Evolutionary conservation across 805 yeast species (phyloP).

Genomic region (Ogataea degrootiae): DNA sequence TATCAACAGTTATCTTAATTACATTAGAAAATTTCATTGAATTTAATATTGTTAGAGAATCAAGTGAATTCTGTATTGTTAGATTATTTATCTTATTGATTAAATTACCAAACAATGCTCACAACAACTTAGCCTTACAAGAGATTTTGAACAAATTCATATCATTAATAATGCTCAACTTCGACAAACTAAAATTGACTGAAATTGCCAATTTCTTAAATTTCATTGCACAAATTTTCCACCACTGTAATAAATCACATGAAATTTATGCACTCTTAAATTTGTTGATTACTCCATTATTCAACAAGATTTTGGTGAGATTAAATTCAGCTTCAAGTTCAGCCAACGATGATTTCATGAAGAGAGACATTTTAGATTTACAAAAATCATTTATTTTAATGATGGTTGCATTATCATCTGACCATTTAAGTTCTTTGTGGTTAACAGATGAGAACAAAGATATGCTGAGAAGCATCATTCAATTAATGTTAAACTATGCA

Average conservation of each 20-base stretch:
- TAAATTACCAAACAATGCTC: conserved; percentile 30
- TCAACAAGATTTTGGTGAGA: conserved; percentile 51
- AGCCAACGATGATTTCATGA: conserved; percentile 29
- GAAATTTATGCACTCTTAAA: conserved; percentile 69
- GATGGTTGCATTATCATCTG: conserved; percentile 64
- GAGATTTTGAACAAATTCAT: conserved; percentile 63
- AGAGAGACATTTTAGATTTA: conserved; percentile 58
- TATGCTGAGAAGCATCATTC: conserved; percentile 55
- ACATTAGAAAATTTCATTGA: conserved; percentile 72
- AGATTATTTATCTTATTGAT: conserved; percentile 76
- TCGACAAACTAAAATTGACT: conserved; percentile 49
- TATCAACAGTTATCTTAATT: conserved; percentile 75
- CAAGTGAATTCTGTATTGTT: conserved; percentile 82
- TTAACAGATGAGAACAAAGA: conserved; percentile 57
- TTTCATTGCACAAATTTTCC: conserved; percentile 84
- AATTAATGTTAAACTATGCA: conserved; percentile 61
- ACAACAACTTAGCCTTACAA: conserved; percentile 24
- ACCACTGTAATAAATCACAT: conserved; percentile 62
- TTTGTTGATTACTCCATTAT: conserved; percentile 69
- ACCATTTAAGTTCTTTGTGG: conserved; percentile 74
- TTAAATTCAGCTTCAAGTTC: conserved; percentile 20
- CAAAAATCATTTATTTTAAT: conserved; percentile 69
- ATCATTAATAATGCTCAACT: conserved; percentile 53
- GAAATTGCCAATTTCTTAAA: conserved; percentile 80
- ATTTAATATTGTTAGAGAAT: conserved; percentile 70